A percentile compares a stretch with the other conserved stretches of the same genome.
These are phyloP conservation scores for Vanilla planifolia DNA, from an alignment of 106 monocot genomes.

Conservation along the genomic window DNA sequence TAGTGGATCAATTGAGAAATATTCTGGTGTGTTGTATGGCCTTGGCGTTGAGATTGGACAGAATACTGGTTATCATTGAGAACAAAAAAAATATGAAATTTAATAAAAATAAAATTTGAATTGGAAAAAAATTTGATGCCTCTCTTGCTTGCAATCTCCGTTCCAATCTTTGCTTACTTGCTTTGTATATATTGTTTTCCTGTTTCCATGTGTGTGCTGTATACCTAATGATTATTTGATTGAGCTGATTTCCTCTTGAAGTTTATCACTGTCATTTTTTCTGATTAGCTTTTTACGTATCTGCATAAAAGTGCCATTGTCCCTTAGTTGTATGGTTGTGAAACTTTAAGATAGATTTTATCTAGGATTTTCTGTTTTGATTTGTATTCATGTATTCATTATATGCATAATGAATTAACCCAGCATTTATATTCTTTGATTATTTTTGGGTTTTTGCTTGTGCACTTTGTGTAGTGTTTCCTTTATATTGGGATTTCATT, in stretches of 20 bases:
- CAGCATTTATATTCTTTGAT: no score
- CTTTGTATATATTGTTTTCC: background rate
- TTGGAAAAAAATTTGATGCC: background rate
- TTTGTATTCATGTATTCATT: no score
- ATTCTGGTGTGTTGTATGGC: conserved; percentile 23
- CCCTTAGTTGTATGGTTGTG: no score
- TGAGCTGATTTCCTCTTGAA: background rate
- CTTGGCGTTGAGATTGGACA: conserved; percentile 27
- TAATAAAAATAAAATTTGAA: conserved; percentile 8
- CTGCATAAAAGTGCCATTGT: no score
- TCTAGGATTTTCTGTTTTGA: no score
- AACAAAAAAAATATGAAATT: conserved; percentile 3
- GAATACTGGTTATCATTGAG: conserved; percentile 19
- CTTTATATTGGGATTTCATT: no score
- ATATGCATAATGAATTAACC: no score
- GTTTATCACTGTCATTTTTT: background rate
- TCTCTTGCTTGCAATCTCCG: background rate
- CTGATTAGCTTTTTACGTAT: background rate
- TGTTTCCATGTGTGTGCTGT: background rate
- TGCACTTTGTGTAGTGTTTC: no score
- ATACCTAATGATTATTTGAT: background rate
- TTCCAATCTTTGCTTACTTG: background rate
- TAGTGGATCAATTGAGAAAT: conserved; percentile 24
- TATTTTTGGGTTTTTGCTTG: no score
- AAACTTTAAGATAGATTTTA: no score